Evolutionary conservation across 2,329 filamentous ascomycete species (phyloP).

Genomic region (Lecanicillium sp.): DNA sequence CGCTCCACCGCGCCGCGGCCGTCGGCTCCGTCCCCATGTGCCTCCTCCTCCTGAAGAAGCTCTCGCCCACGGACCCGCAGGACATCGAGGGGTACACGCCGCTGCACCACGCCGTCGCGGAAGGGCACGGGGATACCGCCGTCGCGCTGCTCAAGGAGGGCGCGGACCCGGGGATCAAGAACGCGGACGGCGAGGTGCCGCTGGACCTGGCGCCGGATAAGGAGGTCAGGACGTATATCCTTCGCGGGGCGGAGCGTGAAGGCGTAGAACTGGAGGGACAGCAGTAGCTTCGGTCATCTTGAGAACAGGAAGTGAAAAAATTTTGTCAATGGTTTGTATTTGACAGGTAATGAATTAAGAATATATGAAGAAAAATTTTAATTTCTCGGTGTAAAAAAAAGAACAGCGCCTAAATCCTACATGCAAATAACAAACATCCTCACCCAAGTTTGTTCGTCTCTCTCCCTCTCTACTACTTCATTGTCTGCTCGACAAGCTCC

Average conservation of each 20-base stretch:
- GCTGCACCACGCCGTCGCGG: slow-evolving; percentile 79
- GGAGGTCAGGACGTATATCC: slow-evolving; percentile 68
- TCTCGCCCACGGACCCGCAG: slow-evolving; percentile 75
- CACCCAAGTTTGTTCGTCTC: not conserved
- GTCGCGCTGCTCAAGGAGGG: slow-evolving; percentile 77
- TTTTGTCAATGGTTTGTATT: no score
- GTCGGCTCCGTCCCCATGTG: slow-evolving; percentile 85
- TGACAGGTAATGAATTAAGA: slow-evolving; percentile 11
- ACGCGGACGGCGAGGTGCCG: slow-evolving; percentile 62
- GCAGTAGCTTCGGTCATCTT: slow-evolving; percentile 20
- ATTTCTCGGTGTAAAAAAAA: no score
- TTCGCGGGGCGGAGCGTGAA: slow-evolving; percentile 74
- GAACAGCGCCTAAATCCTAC: slow-evolving; percentile 3
- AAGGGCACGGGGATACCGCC: slow-evolving; percentile 76
- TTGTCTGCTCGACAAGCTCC: slow-evolving; percentile 80
- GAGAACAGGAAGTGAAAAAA: no score
- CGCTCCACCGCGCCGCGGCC: slow-evolving; percentile 86
- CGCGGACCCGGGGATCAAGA: slow-evolving; percentile 73
- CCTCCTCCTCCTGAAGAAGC: slow-evolving; percentile 67
- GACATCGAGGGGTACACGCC: slow-evolving; percentile 82
- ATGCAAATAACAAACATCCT: not conserved
- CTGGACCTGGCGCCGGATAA: slow-evolving; percentile 81
- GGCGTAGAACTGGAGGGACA: slow-evolving; percentile 56
- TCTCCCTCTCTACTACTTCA: no score
- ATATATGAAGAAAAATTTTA: not conserved